Base-by-base conservation (phyloP, 1,139 yeast genomes). In the Scheffersomyces titani region DNA sequence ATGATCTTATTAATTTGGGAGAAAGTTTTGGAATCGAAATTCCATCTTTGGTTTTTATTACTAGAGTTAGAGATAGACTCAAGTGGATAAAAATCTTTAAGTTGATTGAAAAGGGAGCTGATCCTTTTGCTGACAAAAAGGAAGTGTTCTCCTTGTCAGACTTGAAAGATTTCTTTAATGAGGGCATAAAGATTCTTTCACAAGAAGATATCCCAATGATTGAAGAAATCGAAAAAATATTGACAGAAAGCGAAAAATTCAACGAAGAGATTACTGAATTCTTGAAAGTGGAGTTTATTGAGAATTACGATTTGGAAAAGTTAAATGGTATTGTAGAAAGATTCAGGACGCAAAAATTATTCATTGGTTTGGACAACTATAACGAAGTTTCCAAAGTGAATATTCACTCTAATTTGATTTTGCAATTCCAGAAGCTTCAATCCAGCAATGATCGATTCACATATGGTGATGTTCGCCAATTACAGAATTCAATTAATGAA, bases 21-120 rank as follows among this genome's bases (percentile, higher is more conserved):
- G 79, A 78, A 58, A 79, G 86, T 16, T 82, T 88, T 65, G 90
- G 90, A 3, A 70, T 89, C 45, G 78, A 76, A 9, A 69, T 89
- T 20, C 82, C 86, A 1, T 81, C 88, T 1, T 72, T 86, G 46
- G 71, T 70, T 16, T 75, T 82, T 52, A 67, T 89, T 50, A 81
- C 77, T 18, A 74, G 85, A 56, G 70, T 87, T 20, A 73, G 85
- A 50, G 78, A 77, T 51, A 75, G 85, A 54, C 63, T 80, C 52
- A 70, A 69, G 49, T 88, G 93, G 92, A 57, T 78, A 5, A 70
- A 74, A 7, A 68, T 67, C 6, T 80, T 69, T 51, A 67, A 71
- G 4, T 62, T 72, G 24, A 74, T 80, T 21, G 68, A 71, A 19
- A 66, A 68, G 19, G 84, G 84, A 1, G 78, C 75, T 5, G 82